Evolutionary conservation across 305 asterid species (phyloP), one percentile per base, ranked within the genome.

Genomic region (Plantago lanceolata): DNA sequence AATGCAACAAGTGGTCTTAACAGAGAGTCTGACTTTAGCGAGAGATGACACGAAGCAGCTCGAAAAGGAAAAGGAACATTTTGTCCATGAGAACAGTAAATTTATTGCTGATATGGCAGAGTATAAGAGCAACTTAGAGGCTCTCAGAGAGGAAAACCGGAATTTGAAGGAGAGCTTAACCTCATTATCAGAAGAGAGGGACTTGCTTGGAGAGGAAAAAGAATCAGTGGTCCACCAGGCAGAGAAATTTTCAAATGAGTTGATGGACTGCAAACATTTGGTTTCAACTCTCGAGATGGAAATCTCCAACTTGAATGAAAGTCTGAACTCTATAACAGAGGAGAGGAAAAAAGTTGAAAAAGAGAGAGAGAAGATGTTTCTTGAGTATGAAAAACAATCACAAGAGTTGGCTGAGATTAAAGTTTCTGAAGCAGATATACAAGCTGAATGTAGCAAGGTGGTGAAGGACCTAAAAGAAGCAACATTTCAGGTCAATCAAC

Each of bases 401-500:
- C 64, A 28, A 52, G 94, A 80, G 71, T 75, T 86, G 71, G 70
- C 65, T 43, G 79, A 81, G 61, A 50, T 56, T 57, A 74, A 81
- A 57, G 65, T 50, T 70, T 75, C 72, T 61, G 75, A 74, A 73
- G 79, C 80, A 18, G 71, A 67, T 74, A 63, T 79, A 69, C 82
- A 78, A 83, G 78, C 73, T 63, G 85, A 87, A 69, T 73, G 74
- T 69, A 37, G 51, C 53, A 84, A 76, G 80, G 76, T 70, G 57
- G 66, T 75, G 78, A 70, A 71, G 70, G 85, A 81, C 65, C 75
- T 84, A 65, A 77, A 80, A 78, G 83, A 78, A 72, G 91, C 88
- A 65, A 71, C 72, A 59, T 55, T 56, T 72, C 77, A 56, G 65
- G 61, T 80, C 66, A 82, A 79, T 68, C 80, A 80, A 66, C 82